Conservation (phyloP, 768 basidiomycete genomes). For the Kwoniella bestiolae region DNA sequence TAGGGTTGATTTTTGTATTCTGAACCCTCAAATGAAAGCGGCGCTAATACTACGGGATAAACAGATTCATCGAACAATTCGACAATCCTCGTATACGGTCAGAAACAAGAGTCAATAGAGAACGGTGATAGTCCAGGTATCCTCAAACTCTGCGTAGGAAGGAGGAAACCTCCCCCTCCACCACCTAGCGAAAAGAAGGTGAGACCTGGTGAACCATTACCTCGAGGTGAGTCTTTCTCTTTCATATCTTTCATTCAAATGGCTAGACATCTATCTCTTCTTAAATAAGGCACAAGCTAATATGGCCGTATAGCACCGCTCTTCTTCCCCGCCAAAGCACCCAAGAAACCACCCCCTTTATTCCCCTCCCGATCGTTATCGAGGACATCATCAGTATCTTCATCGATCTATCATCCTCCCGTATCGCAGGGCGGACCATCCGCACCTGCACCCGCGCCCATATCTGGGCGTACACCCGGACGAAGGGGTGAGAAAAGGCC, state of each 20-base stretch:
- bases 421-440: conserved; percentile 7
- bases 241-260: no score
- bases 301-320: conserved; percentile 33
- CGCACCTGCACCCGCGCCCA: conserved; percentile 36
- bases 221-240: conserved; percentile 39
- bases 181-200: conserved; percentile 35
- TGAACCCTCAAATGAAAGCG: not conserved
- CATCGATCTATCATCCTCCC: conserved; percentile 42
- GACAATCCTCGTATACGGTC: conserved; percentile 52
- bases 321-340: conserved; percentile 42
- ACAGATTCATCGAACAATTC: conserved; percentile 56
- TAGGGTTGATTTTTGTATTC: conserved; percentile 24
- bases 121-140: conserved; percentile 5
- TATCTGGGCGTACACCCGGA: conserved; percentile 46
- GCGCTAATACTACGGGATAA: no score
- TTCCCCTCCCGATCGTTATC: conserved; percentile 40
- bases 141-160: conserved; percentile 37
- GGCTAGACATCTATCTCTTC: not conserved
- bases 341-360: conserved; percentile 38
- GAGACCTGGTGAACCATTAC: conserved; percentile 54
- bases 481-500: conserved; percentile 53
- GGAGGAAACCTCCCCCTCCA: conserved; percentile 37
- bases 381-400: conserved; percentile 32
- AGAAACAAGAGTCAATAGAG: conserved; percentile 24
- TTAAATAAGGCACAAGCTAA: not conserved